phyloP scores from a whole-genome alignment of 2,329 filamentous ascomycete species.

The Clarireedia homoeocarpa region DNA sequence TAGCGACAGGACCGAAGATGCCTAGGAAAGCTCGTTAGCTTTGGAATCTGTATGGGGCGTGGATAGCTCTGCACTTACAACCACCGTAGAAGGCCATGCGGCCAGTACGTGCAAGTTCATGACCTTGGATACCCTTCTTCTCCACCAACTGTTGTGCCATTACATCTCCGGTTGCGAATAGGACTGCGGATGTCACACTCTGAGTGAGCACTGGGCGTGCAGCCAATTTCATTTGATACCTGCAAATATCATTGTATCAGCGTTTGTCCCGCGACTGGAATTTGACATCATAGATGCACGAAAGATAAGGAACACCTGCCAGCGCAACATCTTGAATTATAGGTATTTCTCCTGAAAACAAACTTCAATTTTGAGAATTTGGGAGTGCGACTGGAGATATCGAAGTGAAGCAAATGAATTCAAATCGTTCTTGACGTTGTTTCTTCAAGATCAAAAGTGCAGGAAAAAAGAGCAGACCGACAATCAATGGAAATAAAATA shows the following conservation, averaged over 20 bases:
- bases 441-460: neutral
- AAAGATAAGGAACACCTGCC: conserved; percentile 18
- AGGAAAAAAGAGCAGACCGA: neutral
- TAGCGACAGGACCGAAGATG: conserved; percentile 64
- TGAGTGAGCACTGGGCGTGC: conserved; percentile 82
- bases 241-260: conserved; percentile 28
- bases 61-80: conserved; percentile 26
- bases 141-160: conserved; percentile 90
- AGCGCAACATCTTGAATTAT: conserved; percentile 24
- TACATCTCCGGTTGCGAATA: conserved; percentile 87
- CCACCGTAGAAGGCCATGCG: conserved; percentile 79
- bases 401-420: no score
- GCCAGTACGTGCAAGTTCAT: conserved; percentile 64
- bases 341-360: neutral
- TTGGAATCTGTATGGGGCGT: neutral
- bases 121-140: conserved; percentile 65
- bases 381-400: no score
- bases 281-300: neutral
- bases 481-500: neutral
- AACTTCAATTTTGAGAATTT: neutral
- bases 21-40: conserved; percentile 30
- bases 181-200: conserved; percentile 79
- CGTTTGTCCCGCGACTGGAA: conserved; percentile 1
- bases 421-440: neutral
- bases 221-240: conserved; percentile 82